These are phyloP conservation scores for Phytophthora crassamura DNA, from an alignment of 352 stramenopile genomes.

Conservation along the genomic window DNA sequence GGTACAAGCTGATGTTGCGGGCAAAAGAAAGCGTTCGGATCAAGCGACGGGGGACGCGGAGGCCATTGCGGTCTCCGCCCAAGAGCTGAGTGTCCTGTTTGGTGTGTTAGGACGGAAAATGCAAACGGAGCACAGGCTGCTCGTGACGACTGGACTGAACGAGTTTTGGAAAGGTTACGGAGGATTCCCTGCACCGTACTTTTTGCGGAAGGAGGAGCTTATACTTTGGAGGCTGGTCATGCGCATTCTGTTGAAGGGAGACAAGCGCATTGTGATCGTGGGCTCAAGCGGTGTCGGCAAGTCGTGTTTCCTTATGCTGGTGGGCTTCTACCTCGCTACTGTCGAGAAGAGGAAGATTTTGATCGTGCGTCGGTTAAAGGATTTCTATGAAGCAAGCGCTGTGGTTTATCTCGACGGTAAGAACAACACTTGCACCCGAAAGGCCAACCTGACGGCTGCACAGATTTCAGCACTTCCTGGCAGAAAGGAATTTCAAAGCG, in stretches of 20 bases:
- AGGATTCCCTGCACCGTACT: constrained; percentile 34
- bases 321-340: constrained; percentile 33
- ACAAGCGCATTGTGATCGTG: constrained; percentile 28
- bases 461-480: constrained; percentile 27
- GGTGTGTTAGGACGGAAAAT: constrained; percentile 15
- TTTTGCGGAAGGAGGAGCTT: constrained; percentile 30
- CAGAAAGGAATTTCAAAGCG: constrained; percentile 26
- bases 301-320: constrained; percentile 32
- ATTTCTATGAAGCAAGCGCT: constrained; percentile 12
- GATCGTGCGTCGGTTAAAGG: constrained; percentile 25
- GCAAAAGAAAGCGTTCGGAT: constrained; percentile 33
- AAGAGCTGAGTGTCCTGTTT: constrained; percentile 21
- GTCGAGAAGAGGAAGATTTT: constrained; percentile 33
- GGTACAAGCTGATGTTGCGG: constrained; percentile 16
- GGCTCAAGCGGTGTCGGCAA: constrained; percentile 38
- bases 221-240: constrained; percentile 33
- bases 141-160: constrained; percentile 16
- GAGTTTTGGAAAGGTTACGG: constrained; percentile 27
- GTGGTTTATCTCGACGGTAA: constrained; percentile 31
- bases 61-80: constrained; percentile 5
- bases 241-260: constrained; percentile 17
- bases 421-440: constrained; percentile 18
- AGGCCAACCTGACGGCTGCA: constrained; percentile 15
- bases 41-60: constrained; percentile 14
- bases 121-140: constrained; percentile 1